phyloP scores from a whole-genome alignment of 176 grass and related monocot genomes.

The Puccinellia tenuiflora region DNA sequence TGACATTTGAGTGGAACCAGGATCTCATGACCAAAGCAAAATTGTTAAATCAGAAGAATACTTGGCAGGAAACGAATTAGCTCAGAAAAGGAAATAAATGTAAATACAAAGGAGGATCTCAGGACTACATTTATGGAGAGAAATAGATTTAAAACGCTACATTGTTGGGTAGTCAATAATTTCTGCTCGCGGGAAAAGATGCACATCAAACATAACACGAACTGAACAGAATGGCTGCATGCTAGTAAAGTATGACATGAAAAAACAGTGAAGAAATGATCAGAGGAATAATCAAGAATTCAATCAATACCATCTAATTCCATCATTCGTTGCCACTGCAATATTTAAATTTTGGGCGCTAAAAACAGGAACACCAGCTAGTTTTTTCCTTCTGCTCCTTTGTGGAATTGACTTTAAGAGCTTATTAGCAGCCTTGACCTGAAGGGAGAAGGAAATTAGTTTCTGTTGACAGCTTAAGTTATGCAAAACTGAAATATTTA shows the following conservation, averaged over 20 bases:
- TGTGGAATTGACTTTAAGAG: constrained; percentile 70
- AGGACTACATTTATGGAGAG: background rate
- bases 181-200: constrained; percentile 6
- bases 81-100: background rate
- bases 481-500: constrained; percentile 21
- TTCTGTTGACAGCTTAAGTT: background rate
- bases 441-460: constrained; percentile 9
- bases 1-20: background rate
- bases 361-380: constrained; percentile 87
- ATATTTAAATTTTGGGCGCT: constrained; percentile 93
- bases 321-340: constrained; percentile 86
- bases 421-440: constrained; percentile 88
- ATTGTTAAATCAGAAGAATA: background rate
- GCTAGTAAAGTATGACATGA: background rate
- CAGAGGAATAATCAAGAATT: background rate
- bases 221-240: background rate
- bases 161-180: background rate
- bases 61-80: background rate
- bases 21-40: background rate
- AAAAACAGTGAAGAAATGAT: background rate
- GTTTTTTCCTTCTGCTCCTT: constrained; percentile 55
- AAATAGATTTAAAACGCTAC: background rate
- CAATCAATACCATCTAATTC: constrained; percentile 84
- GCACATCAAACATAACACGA: background rate
- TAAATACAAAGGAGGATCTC: background rate